These are phyloP conservation scores for Penicillium sp. DNA, from an alignment of 2,329 filamentous ascomycete species.

Conservation along the genomic window DNA sequence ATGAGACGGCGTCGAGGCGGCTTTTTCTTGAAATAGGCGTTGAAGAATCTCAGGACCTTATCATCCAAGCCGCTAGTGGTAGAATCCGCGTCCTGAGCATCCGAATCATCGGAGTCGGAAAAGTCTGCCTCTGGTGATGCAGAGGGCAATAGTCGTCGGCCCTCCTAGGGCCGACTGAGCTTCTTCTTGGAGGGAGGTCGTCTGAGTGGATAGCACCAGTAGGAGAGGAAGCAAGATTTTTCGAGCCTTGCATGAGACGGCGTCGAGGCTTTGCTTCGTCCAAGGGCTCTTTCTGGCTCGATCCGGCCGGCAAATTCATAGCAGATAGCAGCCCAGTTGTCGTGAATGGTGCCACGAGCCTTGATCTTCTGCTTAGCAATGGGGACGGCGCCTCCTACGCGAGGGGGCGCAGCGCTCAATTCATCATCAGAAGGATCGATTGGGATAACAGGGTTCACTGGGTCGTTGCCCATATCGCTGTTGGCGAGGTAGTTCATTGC, in stretches of 20 bases:
- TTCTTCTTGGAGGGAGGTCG: conserved; percentile 28
- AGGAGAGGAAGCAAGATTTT: conserved; percentile 28
- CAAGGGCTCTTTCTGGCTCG: conserved; percentile 15
- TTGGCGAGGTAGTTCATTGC: conserved; percentile 47
- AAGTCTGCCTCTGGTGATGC: conserved; percentile 34
- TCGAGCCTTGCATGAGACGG: conserved; percentile 38
- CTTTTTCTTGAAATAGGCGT: too few relatives aligned
- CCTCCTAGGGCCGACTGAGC: conserved; percentile 46
- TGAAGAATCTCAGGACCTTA: conserved; percentile 73
- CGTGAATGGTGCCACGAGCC: conserved; percentile 52
- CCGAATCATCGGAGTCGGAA: conserved; percentile 46
- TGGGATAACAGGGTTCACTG: conserved; percentile 29
- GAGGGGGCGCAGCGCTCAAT: conserved; percentile 23
- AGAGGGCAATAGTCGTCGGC: conserved; percentile 37
- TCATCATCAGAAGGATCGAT: conserved; percentile 41
- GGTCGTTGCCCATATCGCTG: not conserved
- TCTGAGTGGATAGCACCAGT: conserved; percentile 13
- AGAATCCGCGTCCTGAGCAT: conserved; percentile 35
- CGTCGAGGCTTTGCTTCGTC: conserved; percentile 32
- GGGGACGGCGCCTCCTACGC: conserved; percentile 13
- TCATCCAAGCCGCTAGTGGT: conserved; percentile 47
- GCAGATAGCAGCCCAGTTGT: conserved; percentile 56
- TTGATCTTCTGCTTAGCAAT: conserved; percentile 51
- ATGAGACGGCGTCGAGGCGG: conserved; percentile 39
- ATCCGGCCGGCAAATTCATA: conserved; percentile 34